Percentiles rank a stretch among this genome's conserved stretches.
Conservation (phyloP, 768 basidiomycete species). For the Scleroderma bovista region DNA sequence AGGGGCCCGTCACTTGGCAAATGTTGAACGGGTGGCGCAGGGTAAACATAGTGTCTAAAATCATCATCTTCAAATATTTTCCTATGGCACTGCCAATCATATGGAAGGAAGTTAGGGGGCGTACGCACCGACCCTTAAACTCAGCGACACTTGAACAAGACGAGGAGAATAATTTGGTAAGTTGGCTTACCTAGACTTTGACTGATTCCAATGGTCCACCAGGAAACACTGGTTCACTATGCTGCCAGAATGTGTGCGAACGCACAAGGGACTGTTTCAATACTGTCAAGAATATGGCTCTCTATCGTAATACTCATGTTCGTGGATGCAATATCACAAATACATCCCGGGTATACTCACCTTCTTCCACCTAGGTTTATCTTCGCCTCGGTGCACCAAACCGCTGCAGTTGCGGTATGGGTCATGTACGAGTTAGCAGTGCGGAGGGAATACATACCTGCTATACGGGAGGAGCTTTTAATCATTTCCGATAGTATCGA, state of each 20-base stretch:
- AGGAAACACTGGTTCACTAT: constrained; percentile 5
- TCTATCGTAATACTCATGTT: constrained; percentile 23
- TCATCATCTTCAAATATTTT: constrained; percentile 1
- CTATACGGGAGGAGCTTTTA: constrained; percentile 24
- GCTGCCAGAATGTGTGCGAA: constrained; percentile 2
- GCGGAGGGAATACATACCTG: constrained; percentile 24
- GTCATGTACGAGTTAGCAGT: constrained; percentile 27
- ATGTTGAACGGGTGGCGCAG: neutral
- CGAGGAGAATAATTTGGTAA: neutral
- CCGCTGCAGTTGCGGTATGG: constrained; percentile 32
- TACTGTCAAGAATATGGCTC: constrained; percentile 18
- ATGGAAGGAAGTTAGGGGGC: constrained; percentile 5
- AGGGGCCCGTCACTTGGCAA: neutral
- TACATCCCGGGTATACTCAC: neutral
- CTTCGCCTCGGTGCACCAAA: constrained; percentile 34
- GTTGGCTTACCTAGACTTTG: neutral
- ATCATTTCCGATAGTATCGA: constrained; percentile 18
- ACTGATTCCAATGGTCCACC: neutral
- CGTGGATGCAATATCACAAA: neutral
- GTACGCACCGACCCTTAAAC: constrained; percentile 1
- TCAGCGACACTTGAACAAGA: neutral
- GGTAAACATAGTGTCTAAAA: constrained; percentile 7
- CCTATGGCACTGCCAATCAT: constrained; percentile 2
- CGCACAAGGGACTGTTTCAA: constrained; percentile 3
- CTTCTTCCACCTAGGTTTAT: constrained; percentile 21